Base-by-base conservation (phyloP, 306 rosid genomes). In the Erythrophleum fordii region DNA sequence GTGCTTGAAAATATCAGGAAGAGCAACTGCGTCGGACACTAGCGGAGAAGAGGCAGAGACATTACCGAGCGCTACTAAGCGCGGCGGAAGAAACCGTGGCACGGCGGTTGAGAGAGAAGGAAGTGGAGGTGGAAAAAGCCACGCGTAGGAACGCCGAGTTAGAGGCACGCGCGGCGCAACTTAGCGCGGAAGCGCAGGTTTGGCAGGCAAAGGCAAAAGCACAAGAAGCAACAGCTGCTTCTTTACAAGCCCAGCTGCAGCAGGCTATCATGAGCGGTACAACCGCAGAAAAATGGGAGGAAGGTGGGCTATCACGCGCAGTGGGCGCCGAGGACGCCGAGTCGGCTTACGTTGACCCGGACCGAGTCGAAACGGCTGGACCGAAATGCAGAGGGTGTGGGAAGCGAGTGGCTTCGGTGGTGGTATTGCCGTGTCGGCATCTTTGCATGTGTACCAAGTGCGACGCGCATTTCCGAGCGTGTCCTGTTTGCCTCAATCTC, bases 151-250 rank as follows among this genome's bases (percentile, higher is more conserved):
- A 93, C 84, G 87, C 89, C 6, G 98, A 95, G 82, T 28, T 93
- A 20, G 94, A 95, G 37, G 96, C 96, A 64, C 94, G 98, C 60
- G 98, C 94, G 13, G 93, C 96, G 5, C 94, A 93, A 53, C 90
- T 95, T 3, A 81, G 77, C 75, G 69, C 86, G 65, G 99, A 95
- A 70, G 92, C 96, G 35, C 98, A 90, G 77, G 80, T 86, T 5
- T 95, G 99, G 99, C 97, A 88, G 73, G 98, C 95, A 0, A 93
- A 87, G 86, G 98, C 91, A 4, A 85, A 83, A 68, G 92, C 97
- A 0, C 94, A 95, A 16, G 98, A 93, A 68, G 92, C 88, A 0
- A 78, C 93, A 0, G 96, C 94, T 7, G 92, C 89, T 1, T 66
- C 99, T 0, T 86, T 95, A 0, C 94, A 93, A 74, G 90, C 91